Evolutionary conservation across 352 stramenopile genomes (phyloP).

Genomic region (Pythium sp.): DNA sequence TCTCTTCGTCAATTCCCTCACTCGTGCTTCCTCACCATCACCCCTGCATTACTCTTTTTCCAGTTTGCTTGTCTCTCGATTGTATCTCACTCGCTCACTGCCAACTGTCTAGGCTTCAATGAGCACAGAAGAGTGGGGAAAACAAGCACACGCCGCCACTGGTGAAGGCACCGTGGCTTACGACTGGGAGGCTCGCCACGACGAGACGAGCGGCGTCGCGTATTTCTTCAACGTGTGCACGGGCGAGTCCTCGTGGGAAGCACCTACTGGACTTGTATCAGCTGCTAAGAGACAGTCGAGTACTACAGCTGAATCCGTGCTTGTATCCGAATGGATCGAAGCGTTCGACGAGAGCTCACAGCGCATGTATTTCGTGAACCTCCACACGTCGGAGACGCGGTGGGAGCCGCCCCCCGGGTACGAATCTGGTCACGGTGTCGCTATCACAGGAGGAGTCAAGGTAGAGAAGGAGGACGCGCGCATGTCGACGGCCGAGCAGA

Average conservation of each 20-base stretch:
- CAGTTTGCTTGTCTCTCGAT: neutral
- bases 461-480: conserved; percentile 7
- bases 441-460: neutral
- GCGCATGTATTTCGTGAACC: conserved; percentile 51
- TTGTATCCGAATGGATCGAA: conserved; percentile 33
- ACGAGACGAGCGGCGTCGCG: conserved; percentile 36
- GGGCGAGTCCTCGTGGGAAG: conserved; percentile 54
- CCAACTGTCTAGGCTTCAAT: neutral
- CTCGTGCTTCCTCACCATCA: neutral
- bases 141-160: neutral
- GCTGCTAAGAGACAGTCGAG: neutral
- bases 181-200: conserved; percentile 46
- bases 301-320: neutral
- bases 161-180: neutral
- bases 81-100: neutral
- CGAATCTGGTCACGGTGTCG: neutral
- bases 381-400: conserved; percentile 47
- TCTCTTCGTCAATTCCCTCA: neutral
- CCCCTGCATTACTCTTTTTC: neutral
- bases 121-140: neutral
- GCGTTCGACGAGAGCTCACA: conserved; percentile 34
- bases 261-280: neutral
- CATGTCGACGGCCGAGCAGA: conserved; percentile 60
- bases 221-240: conserved; percentile 57
- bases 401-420: conserved; percentile 36